These are phyloP conservation scores for Boletellus deceptivus DNA, from an alignment of 1,284 basidiomycete genomes.

Conservation along the genomic window DNA sequence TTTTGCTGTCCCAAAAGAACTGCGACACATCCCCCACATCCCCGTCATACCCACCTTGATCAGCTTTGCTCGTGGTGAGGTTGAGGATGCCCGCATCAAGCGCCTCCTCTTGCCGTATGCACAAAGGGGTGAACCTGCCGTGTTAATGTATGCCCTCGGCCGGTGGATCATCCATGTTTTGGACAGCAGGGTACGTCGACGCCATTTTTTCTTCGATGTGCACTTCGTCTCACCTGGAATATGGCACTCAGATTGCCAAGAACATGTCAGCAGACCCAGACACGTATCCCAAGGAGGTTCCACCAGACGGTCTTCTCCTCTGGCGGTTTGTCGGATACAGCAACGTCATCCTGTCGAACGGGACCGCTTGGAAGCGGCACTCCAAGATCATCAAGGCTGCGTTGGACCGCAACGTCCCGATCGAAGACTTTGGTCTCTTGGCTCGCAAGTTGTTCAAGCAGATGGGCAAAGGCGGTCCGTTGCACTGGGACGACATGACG, in stretches of 20 bases:
- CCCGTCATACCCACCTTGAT: slow-evolving; percentile 1
- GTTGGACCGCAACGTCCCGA: background rate
- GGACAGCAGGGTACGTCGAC: background rate
- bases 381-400: slow-evolving; percentile 3
- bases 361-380: slow-evolving; percentile 1
- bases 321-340: background rate
- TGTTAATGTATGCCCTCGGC: slow-evolving; percentile 3
- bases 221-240: background rate
- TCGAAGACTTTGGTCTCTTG: slow-evolving; percentile 4
- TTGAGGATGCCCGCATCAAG: slow-evolving; percentile 5
- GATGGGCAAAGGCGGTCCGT: slow-evolving; percentile 2
- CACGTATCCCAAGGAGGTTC: slow-evolving; percentile 1
- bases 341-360: background rate
- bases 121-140: slow-evolving; percentile 1
- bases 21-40: background rate
- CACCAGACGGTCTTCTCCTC: background rate
- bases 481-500: slow-evolving; percentile 4
- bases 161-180: slow-evolving; percentile 4
- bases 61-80: slow-evolving; percentile 1
- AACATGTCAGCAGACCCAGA: background rate
- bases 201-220: background rate
- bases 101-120: slow-evolving; percentile 2
- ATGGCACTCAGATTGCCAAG: background rate
- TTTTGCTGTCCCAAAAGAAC: slow-evolving; percentile 3
- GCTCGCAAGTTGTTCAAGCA: slow-evolving; percentile 3